A percentile compares a stretch with the other conserved stretches of the same genome.
These are phyloP conservation scores for Penicillium parvum DNA, from an alignment of 495 filamentous ascomycete genomes.

Conservation along the genomic window DNA sequence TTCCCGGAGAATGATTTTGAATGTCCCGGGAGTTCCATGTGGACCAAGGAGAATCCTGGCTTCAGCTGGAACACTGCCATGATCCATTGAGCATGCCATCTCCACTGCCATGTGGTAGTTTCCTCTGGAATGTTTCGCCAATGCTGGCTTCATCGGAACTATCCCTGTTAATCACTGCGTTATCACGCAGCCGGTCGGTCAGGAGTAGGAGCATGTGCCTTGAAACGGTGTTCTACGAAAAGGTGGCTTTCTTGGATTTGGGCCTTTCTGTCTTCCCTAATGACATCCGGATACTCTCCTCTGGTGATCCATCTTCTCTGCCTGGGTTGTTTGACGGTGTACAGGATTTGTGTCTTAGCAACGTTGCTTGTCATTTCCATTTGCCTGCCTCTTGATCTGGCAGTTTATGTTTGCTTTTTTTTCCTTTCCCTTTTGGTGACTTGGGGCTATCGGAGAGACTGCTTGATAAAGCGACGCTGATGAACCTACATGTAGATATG, in stretches of 20 bases:
- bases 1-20: background rate
- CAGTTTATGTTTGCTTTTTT: conserved; percentile 21
- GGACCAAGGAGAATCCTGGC: too few relatives aligned
- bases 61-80: too few relatives aligned
- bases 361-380: conserved; percentile 11
- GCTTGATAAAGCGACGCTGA: conserved; percentile 39
- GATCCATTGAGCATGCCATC: too few relatives aligned
- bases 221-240: conserved; percentile 24
- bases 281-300: conserved; percentile 20
- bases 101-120: too few relatives aligned
- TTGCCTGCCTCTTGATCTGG: conserved; percentile 4
- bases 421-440: conserved; percentile 21
- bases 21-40: too few relatives aligned
- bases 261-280: conserved; percentile 26
- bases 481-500: conserved; percentile 45
- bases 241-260: conserved; percentile 22
- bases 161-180: conserved; percentile 18
- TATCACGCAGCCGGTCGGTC: conserved; percentile 28
- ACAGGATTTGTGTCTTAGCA: conserved; percentile 27
- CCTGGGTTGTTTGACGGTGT: conserved; percentile 27
- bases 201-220: conserved; percentile 26
- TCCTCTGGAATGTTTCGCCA: too few relatives aligned
- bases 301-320: conserved; percentile 8
- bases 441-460: conserved; percentile 24
- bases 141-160: conserved; percentile 6